Base-by-base conservation (phyloP, 306 rosid species). In the Comarum palustre region DNA sequence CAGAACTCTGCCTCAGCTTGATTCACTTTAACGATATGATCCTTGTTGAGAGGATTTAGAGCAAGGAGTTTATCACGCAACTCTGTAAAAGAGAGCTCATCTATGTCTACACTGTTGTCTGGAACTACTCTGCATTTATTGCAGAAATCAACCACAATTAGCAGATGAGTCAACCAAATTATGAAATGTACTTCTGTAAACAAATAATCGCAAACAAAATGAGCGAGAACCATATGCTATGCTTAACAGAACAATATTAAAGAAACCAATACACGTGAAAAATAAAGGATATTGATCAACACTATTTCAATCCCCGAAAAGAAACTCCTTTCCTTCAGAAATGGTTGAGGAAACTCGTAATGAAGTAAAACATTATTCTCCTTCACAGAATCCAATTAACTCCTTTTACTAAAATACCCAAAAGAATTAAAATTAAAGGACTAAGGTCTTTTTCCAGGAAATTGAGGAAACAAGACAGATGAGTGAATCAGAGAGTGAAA, bases 1-100 rank as follows among this genome's bases (percentile, higher is more conserved):
- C 99, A 94, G 86, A 86, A 94, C 68, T 91, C 93, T 29, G 97
- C 96, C 91, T 94, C 99, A n/a, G 96, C 97, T 84, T 86, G 86
- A 70, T 94, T 94, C 55, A 94, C 82, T 78, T 88, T 89, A 70
- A 82, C 22, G n/a, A 94, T 84, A 79, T 88, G 91, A 60, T 86
- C 86, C 79, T 85, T 91, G 78, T 88, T 78, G 8, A 94, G 99
- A 76, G 97, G 96, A 81, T 94, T 96, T 47, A 94, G 76, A 68
- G 93, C 90, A 61, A 94, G 86, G 32, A 94, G 79, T 80, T 90
- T 89, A 78, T 94, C 97, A 70, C 97, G 86, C 80, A 94, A 83
- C 81, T 94, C 99, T 12, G 99, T 88, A 83, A 91, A 91, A 74
- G 99, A 90, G 57, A 90, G 85, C 69, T 89, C 95, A 74, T 90